Evolutionary conservation across 495 filamentous ascomycete genomes (phyloP), one percentile per base, ranked within the genome.

Genomic region (Aspergillus asperescens): DNA sequence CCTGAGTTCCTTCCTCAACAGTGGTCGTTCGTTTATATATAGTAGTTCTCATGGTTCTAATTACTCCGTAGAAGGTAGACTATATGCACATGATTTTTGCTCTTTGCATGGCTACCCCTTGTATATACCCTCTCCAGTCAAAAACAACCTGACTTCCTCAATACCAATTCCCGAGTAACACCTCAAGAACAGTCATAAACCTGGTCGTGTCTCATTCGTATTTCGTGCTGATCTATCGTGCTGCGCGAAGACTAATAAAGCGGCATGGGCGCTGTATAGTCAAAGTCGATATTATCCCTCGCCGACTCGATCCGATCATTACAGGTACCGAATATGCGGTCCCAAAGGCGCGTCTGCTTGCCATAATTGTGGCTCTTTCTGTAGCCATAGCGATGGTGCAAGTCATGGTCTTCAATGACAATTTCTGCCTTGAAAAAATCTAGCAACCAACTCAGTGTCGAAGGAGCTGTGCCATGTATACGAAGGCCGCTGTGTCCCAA

Each of bases 301-400:
- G 45, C 52, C 5, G 63, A 63, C 55, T 74, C 71, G 28, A 74
- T 65, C 13, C 71, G 55, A 32, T 69, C 67, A 22, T 48, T 55
- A 31, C 62, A 67, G 25, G 71, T 74, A 1, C 71, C 71, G 55
- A 72, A 74, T 18, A 74, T 56, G 12, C 61, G 59, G 53, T 74
- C 71, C 71, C 71, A 74, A 18, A 74, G 58, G 7, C 71, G 54
- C 0, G 69, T 72, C 62, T 74, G 71, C 55, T 74, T 74, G 4
- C 71, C 71, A 56, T 74, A 74, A 29, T 74, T 74, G 44, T 74
- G 58, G 20, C 67, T 71, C 66, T 71, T 72, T 18, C 69, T 50
- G 69, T 69, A 74, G 0, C 71, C 71, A 59, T 72, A 72, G 15
- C 71, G 67, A 42, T 74, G 71, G 48, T 74, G 71, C 49, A 74